Conservation (phyloP, 768 basidiomycete genomes). For the Mycena capillaripes region DNA sequence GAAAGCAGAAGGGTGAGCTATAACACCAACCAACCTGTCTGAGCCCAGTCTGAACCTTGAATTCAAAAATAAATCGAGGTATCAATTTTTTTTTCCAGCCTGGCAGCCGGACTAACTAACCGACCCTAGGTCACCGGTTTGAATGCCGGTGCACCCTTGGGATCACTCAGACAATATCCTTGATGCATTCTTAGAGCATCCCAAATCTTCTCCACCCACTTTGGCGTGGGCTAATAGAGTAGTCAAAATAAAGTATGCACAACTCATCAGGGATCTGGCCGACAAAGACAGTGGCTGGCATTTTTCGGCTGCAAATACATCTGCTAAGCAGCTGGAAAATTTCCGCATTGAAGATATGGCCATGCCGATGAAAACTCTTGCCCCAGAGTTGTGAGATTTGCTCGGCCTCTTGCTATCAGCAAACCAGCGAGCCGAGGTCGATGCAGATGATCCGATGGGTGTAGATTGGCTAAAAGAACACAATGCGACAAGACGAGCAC, state of each 20-base stretch:
- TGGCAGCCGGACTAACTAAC: too few species aligned
- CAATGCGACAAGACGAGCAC: background rate
- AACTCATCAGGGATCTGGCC: background rate
- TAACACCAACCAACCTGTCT: too few species aligned
- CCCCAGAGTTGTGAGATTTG: conserved; percentile 32
- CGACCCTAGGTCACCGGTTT: too few species aligned
- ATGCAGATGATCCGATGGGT: background rate
- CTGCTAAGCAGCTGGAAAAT: conserved; percentile 21
- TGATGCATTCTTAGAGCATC: background rate
- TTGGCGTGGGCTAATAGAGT: background rate
- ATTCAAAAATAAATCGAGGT: too few species aligned
- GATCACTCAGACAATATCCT: background rate
- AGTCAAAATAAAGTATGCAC: conserved; percentile 1
- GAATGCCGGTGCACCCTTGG: too few species aligned
- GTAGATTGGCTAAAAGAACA: background rate
- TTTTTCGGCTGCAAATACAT: conserved; percentile 13
- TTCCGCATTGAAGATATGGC: conserved; percentile 36
- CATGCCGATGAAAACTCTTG: background rate
- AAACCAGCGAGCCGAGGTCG: background rate
- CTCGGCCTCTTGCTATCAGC: conserved; percentile 20
- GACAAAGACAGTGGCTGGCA: conserved; percentile 22
- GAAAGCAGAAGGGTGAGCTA: too few species aligned
- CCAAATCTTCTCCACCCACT: background rate
- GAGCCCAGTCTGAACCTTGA: too few species aligned
- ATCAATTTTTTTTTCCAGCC: too few species aligned